phyloP scores from a whole-genome alignment of 306 rosid genomes.

The Rosa rugosa region DNA sequence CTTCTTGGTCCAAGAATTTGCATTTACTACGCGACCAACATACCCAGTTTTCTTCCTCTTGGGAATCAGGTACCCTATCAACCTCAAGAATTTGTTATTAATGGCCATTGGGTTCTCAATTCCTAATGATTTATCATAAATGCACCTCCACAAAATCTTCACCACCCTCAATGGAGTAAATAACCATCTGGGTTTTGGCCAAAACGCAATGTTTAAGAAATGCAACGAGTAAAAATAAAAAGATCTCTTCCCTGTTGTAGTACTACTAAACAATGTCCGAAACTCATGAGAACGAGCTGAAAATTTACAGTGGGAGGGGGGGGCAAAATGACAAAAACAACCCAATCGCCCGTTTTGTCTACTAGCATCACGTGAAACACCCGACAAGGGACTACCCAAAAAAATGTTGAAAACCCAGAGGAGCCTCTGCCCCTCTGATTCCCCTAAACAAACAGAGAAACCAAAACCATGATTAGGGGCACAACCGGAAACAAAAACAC shows the following conservation, averaged over 20 bases:
- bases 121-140: constrained; percentile 20
- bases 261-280: not conserved
- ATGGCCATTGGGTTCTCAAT: constrained; percentile 3
- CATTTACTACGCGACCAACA: constrained; percentile 53
- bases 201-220: not conserved
- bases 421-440: not conserved
- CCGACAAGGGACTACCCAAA: constrained; percentile 40
- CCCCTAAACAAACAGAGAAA: constrained; percentile 28
- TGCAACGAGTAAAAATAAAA: not conserved
- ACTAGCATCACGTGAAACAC: constrained; percentile 65
- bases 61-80: constrained; percentile 8
- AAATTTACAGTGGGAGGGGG: constrained; percentile 45
- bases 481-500: constrained; percentile 31
- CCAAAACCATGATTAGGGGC: constrained; percentile 37
- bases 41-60: constrained; percentile 32
- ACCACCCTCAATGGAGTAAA: not conserved
- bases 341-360: constrained; percentile 51
- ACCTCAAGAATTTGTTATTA: not conserved
- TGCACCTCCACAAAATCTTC: not conserved
- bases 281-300: constrained; percentile 20
- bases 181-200: not conserved
- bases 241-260: not conserved
- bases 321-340: constrained; percentile 34
- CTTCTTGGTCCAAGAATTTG: constrained; percentile 2
- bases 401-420: constrained; percentile 14